These are phyloP conservation scores for Apiospora sp. DNA, from an alignment of 2,329 filamentous ascomycete genomes.

Conservation along the genomic window DNA sequence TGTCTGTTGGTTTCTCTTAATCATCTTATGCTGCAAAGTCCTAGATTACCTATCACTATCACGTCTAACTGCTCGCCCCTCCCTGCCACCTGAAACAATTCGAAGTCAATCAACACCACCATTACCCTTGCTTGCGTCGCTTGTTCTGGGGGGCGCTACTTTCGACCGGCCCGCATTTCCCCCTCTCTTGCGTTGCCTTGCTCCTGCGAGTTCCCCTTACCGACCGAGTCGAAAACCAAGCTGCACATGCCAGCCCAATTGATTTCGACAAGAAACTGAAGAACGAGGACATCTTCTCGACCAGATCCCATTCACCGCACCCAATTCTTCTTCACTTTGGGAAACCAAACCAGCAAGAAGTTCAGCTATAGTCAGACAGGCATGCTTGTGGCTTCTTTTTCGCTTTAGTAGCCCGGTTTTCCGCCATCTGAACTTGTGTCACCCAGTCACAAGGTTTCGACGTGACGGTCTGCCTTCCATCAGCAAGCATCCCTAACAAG, in stretches of 20 bases:
- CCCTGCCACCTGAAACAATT: conserved; percentile 4
- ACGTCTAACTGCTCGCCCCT: neutral
- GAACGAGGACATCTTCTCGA: neutral
- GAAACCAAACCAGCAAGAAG: neutral
- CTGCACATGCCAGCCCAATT: conserved; percentile 21
- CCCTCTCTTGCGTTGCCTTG: conserved; percentile 14
- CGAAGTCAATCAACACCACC: conserved; percentile 3
- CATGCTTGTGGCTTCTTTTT: conserved; percentile 5
- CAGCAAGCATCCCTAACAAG: neutral
- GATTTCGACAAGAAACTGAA: neutral
- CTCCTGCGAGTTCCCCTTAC: conserved; percentile 17
- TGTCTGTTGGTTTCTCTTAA: neutral
- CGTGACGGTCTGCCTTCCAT: neutral
- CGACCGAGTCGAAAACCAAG: neutral
- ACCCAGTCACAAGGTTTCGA: neutral
- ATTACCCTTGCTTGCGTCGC: conserved; percentile 5
- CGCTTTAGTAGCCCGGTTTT: neutral
- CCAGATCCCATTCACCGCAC: neutral
- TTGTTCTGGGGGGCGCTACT: neutral
- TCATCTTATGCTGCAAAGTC: neutral
- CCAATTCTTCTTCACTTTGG: neutral
- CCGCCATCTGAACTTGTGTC: conserved; percentile 14
- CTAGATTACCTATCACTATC: neutral
- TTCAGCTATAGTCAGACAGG: neutral
- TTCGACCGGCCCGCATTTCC: conserved; percentile 16